Evolutionary conservation across 2,329 filamentous ascomycete genomes (phyloP), one percentile per base, ranked within the genome.

Genomic region (Coniochaeta hoffmannii): DNA sequence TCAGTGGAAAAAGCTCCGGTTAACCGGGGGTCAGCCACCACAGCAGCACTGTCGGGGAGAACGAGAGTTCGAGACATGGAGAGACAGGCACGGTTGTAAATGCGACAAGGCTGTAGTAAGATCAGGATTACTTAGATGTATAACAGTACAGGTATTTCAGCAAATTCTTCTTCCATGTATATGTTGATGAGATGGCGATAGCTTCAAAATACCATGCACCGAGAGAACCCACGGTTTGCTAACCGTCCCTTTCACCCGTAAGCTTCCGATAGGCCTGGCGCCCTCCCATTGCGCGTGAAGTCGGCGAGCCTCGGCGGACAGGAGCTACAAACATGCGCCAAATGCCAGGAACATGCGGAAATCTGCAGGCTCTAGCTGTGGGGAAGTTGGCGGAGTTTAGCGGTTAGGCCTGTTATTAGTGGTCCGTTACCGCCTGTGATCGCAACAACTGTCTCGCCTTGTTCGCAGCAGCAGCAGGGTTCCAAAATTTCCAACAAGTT

Each of bases 341-440:
- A 46, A 14, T 46, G 41, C 38, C 38, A 44, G 38, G 38, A 41
- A 24, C 36, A 41, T 19, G 41, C 41, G 41, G 41, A 46, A 46
- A 46, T 46, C 41, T 46, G 41, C 41, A 46, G 41, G 41, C 41
- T 46, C 10, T 46, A 46, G 41, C 19, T 46, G 41, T 46, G 41
- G 41, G 41, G 41, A 46, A 46, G 24, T 46, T 28, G 15, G 41
- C 22, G 41, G 41, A 46, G 41, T 46, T 26, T 44, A 46, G 41
- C 15, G 9, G 41, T 28, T 46, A 46, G 10, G 30, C 7, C 7
- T 32, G 10, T 11, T 36, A 11, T 46, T 46, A 28, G 41, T 46
- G 41, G 41, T 22, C 22, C 36, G 38, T 26, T 26, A 26, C 38
- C 38, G 38, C 19, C 38, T 12, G 11, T 4, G 11, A 8, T 10